A percentile compares a stretch with the other conserved stretches of the same genome.
These are phyloP conservation scores for Botrytis elliptica DNA, from an alignment of 2,329 filamentous ascomycete genomes.

Conservation along the genomic window DNA sequence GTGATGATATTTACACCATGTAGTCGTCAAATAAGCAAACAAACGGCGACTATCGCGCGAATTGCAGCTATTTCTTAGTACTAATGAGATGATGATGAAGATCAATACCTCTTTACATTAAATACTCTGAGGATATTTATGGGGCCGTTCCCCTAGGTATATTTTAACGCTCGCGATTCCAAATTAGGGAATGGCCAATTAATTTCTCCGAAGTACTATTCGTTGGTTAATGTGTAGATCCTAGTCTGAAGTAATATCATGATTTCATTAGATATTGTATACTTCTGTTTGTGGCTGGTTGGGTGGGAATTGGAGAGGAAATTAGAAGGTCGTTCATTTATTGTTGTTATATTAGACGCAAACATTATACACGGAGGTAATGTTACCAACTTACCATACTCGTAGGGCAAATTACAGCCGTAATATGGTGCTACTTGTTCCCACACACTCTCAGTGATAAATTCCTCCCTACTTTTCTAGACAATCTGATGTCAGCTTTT, in stretches of 20 bases:
- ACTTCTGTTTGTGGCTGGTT: background rate
- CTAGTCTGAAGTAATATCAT: background rate
- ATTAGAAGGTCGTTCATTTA: background rate
- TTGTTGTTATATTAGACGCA: background rate
- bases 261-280: background rate
- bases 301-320: background rate
- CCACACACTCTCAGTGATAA: background rate
- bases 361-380: background rate
- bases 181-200: background rate
- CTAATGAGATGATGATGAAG: background rate
- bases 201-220: background rate
- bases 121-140: background rate
- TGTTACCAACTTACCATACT: background rate
- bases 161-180: constrained; percentile 11
- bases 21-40: background rate
- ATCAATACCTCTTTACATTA: background rate
- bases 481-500: background rate
- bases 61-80: background rate
- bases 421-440: background rate
- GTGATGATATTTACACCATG: background rate
- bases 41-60: background rate
- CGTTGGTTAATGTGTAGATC: background rate
- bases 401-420: background rate
- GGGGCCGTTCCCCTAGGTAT: background rate
- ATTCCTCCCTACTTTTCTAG: background rate